A percentile compares a stretch with the other conserved stretches of the same genome.
These are phyloP conservation scores for Saposhnikovia divaricata DNA, from an alignment of 129 eudicot species.

Conservation along the genomic window DNA sequence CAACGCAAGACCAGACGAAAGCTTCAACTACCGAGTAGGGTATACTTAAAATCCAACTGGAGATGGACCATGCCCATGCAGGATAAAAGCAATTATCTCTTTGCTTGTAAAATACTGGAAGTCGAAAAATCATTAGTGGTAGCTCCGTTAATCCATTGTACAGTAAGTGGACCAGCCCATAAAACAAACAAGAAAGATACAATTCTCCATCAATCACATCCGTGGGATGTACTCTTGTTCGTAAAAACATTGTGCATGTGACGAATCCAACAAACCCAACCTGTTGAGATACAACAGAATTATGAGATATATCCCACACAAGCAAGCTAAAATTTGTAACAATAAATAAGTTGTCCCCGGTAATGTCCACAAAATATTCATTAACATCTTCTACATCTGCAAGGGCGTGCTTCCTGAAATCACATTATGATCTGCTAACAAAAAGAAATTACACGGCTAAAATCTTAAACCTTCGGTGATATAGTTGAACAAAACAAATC, in stretches of 20 bases:
- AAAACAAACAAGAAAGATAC: conserved; percentile 72
- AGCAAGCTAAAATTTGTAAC: neutral
- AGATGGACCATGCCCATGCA: conserved; percentile 83
- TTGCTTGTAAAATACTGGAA: conserved; percentile 91
- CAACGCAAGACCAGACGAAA: conserved; percentile 64
- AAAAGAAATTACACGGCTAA: neutral
- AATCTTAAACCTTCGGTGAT: neutral
- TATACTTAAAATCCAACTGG: conserved; percentile 67
- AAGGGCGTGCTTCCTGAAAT: neutral
- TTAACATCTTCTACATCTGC: neutral
- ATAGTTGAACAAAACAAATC: neutral
- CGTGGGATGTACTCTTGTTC: conserved; percentile 65
- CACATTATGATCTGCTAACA: neutral
- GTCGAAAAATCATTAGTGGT: conserved; percentile 64
- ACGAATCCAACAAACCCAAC: conserved; percentile 76
- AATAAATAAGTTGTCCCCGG: neutral
- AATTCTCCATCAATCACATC: conserved; percentile 49
- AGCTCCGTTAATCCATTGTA: conserved; percentile 85
- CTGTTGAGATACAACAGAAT: conserved; percentile 26
- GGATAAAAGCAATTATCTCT: conserved; percentile 81
- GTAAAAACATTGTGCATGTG: conserved; percentile 63
- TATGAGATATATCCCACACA: neutral
- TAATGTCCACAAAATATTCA: neutral
- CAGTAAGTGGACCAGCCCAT: conserved; percentile 71
- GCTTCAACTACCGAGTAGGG: conserved; percentile 81